Evolutionary conservation across 768 basidiomycete species (phyloP).

Genomic region (Saitozyma sp.): DNA sequence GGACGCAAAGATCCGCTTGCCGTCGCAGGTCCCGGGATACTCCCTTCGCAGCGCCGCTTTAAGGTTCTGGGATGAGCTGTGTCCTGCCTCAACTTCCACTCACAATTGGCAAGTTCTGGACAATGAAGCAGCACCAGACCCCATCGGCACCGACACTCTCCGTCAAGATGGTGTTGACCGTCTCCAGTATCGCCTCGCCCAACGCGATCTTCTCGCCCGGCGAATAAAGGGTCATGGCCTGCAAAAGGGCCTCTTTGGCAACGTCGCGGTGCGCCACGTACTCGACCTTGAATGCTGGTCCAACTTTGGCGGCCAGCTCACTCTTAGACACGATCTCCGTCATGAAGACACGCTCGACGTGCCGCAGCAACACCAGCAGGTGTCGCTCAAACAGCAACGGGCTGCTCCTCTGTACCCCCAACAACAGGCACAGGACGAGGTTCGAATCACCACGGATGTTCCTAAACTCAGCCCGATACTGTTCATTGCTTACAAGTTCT

Average conservation of each 20-base stretch:
- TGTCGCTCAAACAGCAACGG: constrained; percentile 25
- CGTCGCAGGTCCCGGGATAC: constrained; percentile 29
- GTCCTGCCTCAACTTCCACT: constrained; percentile 6
- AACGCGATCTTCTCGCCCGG: constrained; percentile 23
- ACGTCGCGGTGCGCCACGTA: constrained; percentile 19
- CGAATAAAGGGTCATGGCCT: constrained; percentile 30
- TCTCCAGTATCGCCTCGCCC: constrained; percentile 26
- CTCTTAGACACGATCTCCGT: too few species aligned
- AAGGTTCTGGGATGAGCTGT: constrained; percentile 21
- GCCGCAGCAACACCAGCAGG: constrained; percentile 29
- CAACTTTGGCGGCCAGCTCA: too few species aligned
- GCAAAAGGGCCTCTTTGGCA: constrained; percentile 27
- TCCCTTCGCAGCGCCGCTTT: constrained; percentile 25
- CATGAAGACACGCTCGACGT: constrained; percentile 21
- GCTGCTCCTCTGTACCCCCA: constrained; percentile 31
- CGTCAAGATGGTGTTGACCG: constrained; percentile 30
- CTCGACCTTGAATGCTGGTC: constrained; percentile 26
- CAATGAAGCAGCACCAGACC: constrained; percentile 39
- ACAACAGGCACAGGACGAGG: constrained; percentile 31
- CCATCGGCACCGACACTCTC: constrained; percentile 24
- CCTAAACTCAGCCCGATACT: neutral
- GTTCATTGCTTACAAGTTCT: constrained; percentile 30
- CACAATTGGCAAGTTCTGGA: constrained; percentile 41
- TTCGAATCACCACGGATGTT: constrained; percentile 14
- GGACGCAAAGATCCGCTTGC: constrained; percentile 23